phyloP scores from a whole-genome alignment of 148 eudicot species.

The Amaranthus palmeri region DNA sequence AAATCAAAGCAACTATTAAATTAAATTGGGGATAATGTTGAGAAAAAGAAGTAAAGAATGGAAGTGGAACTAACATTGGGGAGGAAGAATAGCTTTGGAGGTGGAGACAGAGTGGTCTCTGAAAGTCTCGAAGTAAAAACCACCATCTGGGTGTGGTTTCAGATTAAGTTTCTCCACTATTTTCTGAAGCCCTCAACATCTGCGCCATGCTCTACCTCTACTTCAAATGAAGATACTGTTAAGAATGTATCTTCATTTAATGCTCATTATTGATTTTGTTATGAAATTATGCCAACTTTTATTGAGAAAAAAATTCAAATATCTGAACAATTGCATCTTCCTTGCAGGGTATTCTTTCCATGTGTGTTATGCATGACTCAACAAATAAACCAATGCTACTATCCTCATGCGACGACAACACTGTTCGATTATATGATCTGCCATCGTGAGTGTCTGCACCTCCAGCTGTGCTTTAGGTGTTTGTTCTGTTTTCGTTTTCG shows the following conservation, averaged over 20 bases:
- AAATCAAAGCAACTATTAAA: not conserved
- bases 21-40: not conserved
- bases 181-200: conserved; percentile 26
- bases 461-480: not conserved
- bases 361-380: conserved; percentile 46
- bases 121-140: conserved; percentile 58
- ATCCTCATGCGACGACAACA: conserved; percentile 50
- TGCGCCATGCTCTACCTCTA: not conserved
- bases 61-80: conserved; percentile 53
- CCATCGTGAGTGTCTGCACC: conserved; percentile 41
- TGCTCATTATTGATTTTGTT: no score
- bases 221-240: no score
- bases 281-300: not conserved
- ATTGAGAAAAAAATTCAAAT: no score
- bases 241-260: no score
- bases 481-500: not conserved
- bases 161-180: conserved; percentile 51
- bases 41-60: not conserved
- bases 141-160: conserved; percentile 70
- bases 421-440: conserved; percentile 54
- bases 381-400: conserved; percentile 48
- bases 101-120: conserved; percentile 62
- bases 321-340: not conserved
- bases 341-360: conserved; percentile 47
- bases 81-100: conserved; percentile 59